A percentile compares a stretch with the other conserved stretches of the same genome.
phyloP scores from a whole-genome alignment of 2,329 filamentous ascomycete species.

The Intubia oerlemansii region DNA sequence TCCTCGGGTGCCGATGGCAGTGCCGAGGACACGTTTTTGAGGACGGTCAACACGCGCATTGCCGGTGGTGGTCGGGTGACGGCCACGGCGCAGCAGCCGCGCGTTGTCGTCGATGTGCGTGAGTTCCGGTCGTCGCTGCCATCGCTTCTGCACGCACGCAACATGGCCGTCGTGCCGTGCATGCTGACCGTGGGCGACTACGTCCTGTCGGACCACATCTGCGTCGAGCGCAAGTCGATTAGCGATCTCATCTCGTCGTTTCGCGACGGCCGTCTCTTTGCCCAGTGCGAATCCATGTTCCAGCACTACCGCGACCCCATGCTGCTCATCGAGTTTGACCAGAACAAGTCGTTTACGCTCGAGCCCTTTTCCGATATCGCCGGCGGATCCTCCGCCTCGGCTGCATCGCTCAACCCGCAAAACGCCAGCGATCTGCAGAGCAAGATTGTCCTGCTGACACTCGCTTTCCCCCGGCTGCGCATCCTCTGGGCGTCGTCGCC shows the following conservation, averaged over 20 bases:
- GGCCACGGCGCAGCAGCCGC: conserved; percentile 70
- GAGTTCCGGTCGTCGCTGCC: conserved; percentile 89
- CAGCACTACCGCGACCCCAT: conserved; percentile 77
- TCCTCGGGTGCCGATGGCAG: conserved; percentile 42
- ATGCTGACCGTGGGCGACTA: conserved; percentile 96
- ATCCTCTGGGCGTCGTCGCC: conserved; percentile 89
- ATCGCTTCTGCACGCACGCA: conserved; percentile 73
- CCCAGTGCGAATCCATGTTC: conserved; percentile 85
- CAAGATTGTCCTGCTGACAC: conserved; percentile 76
- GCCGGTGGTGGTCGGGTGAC: conserved; percentile 82
- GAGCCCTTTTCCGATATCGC: conserved; percentile 54
- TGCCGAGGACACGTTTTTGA: conserved; percentile 76
- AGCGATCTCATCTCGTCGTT: conserved; percentile 82
- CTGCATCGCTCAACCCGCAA: conserved; percentile 14
- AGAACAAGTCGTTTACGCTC: conserved; percentile 91
- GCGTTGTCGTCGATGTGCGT: conserved; percentile 85
- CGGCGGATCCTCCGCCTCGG: conserved; percentile 17
- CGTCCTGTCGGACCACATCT: conserved; percentile 75
- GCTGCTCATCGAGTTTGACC: conserved; percentile 93
- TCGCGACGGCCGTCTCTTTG: conserved; percentile 76
- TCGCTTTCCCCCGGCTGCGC: conserved; percentile 74
- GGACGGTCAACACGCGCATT: conserved; percentile 91
- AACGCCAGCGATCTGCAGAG: conserved; percentile 67
- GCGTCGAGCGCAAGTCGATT: conserved; percentile 85
- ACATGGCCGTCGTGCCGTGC: conserved; percentile 76